phyloP scores from a whole-genome alignment of 441 rosid genomes.

The Euphorbia schlechtendalii region DNA sequence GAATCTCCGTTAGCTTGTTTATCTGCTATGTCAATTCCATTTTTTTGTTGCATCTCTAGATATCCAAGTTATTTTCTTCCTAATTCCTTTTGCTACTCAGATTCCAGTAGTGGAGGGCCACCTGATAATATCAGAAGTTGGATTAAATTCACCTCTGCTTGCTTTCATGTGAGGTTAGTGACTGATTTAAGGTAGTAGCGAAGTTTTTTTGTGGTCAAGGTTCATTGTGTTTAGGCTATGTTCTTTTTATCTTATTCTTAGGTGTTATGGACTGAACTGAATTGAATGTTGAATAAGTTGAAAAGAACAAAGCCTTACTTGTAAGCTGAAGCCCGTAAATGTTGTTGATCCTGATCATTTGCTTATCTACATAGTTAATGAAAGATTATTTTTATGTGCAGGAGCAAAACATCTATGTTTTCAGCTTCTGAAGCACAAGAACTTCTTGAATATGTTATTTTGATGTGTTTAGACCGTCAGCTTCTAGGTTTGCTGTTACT shows the following conservation, averaged over 20 bases:
- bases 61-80: too few relatives aligned
- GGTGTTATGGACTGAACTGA: too few relatives aligned
- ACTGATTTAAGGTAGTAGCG: not conserved
- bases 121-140: slow-evolving; percentile 64
- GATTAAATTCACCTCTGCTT: slow-evolving; percentile 53
- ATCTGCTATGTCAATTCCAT: not conserved
- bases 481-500: slow-evolving; percentile 56
- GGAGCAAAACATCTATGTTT: slow-evolving; percentile 42
- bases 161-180: slow-evolving; percentile 57
- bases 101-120: slow-evolving; percentile 42
- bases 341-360: too few relatives aligned
- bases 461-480: too few relatives aligned
- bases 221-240: too few relatives aligned
- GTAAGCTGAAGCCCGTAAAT: too few relatives aligned
- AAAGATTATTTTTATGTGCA: slow-evolving; percentile 37
- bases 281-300: too few relatives aligned
- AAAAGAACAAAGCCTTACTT: too few relatives aligned
- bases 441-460: slow-evolving; percentile 42
- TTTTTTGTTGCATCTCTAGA: not conserved
- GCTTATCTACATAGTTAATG: too few relatives aligned
- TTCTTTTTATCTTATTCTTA: too few relatives aligned
- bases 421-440: slow-evolving; percentile 51
- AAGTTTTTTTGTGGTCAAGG: not conserved
- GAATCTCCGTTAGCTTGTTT: not conserved
- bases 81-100: too few relatives aligned